Base-by-base conservation (phyloP, 371 early-diverging fungal species). In the Sporodiniella umbellata region DNA sequence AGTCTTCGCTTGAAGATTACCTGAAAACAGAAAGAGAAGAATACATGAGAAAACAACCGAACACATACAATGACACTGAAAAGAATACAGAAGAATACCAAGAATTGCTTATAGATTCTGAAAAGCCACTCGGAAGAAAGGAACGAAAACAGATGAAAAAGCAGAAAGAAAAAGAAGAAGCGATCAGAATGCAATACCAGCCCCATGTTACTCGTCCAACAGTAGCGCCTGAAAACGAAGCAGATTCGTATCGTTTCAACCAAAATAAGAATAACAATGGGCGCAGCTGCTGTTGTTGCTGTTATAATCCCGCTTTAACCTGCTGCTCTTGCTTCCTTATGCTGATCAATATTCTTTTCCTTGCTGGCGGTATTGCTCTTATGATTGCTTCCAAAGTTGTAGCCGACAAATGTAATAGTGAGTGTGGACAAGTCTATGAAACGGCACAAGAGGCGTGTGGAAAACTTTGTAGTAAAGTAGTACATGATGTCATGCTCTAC, bases 401-500 rank as follows among this genome's bases (percentile, higher is more conserved):
- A 3, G 33, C 37, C 1, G 54, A 60, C 31, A 48, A 58, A 49
- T 68, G 68, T 43, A 51, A 45, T 14, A 46, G 23, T 49, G 30
- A 53, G 23, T 64, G 64, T 40, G 22, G 18, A 2, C 25, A 31
- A n/a, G 15, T 51, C 8, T 18, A 39, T 11, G 42, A 53, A 4
- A 15, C 26, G 28, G 53, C 31, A 19, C 48, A 49, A 18, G 35
- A 30, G 28, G 47, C 57, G 11, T 64, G 64, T 44, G 45, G 24
- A 10, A 54, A 57, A 8, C 3, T 61, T 8, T 68, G 68, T 50
- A 58, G 42, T 42, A 54, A 44, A 18, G 61, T 68, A 6, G 42
- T 64, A 17, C 62, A 68, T 45, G 56, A 68, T 46, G 68, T 45
- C n/a, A 15, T 69, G 47, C 50, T 69, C 5, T 69, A 69, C 37